Base-by-base conservation (phyloP, 345 rosid genomes). In the Melaleuca alternifolia region DNA sequence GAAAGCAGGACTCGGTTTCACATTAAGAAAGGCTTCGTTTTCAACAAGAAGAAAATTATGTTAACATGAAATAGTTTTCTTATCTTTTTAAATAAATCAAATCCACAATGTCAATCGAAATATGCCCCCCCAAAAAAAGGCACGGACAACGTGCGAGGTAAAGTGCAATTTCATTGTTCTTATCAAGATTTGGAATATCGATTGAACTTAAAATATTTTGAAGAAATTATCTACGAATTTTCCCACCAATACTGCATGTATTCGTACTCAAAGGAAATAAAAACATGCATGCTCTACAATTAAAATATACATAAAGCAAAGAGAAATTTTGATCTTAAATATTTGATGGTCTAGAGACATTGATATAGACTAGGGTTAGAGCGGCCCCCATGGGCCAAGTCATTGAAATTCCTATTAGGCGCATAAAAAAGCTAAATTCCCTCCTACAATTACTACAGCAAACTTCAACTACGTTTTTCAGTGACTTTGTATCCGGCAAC, bases 91-190 rank as follows among this genome's bases (percentile, higher is more conserved):
- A 41, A n/a, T 11, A 59, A n/a, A n/a, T n/a, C n/a, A n/a, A 62
- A 14, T 13, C 14, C 14, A 14, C 14, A 62, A 62, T 62, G 76
- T n/a, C n/a, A n/a, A n/a, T n/a, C n/a, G n/a, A n/a, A n/a, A n/a
- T n/a, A n/a, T n/a, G n/a, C n/a, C n/a, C n/a, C 41, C 62, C 44
- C 1, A 30, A 62, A 30, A n/a, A 0, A 30, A 0, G 30, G 44
- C 44, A 30, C 10, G 9, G 8, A 0, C 44, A 15, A 16, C 44
- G 3, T 30, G 76, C 76, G 15, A 62, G 0, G 1, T 15, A 30
- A 62, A 62, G 30, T 2, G 0, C 37, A 37, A 62, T 21, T 62
- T 30, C 30, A 41, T 33, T 62, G 0, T 62, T 62, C 33, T 30
- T 6, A 18, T 15, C 3, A 62, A 33, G 30, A 15, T 62, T 21